Conservation (phyloP, 352 stramenopile genomes). For the Blastocystis hominis region DNA sequence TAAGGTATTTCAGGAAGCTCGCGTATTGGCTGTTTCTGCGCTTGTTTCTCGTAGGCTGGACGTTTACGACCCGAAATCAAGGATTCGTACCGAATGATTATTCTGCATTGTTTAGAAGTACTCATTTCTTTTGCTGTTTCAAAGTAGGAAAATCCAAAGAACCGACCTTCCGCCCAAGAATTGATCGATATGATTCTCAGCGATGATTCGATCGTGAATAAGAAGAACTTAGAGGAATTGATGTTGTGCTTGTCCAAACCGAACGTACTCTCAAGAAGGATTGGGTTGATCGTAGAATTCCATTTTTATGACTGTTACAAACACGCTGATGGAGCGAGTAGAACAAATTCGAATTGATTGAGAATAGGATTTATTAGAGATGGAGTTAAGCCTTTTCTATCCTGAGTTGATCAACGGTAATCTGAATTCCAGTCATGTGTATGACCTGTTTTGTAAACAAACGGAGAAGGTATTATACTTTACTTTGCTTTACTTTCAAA, state of each 20-base stretch:
- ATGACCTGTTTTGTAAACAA: not conserved
- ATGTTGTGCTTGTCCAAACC: not conserved
- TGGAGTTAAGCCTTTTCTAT: not conserved
- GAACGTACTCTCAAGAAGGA: no score
- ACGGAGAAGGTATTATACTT: not conserved
- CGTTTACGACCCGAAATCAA: not conserved
- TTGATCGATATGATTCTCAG: not conserved
- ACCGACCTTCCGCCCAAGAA: not conserved
- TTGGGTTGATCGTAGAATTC: not conserved
- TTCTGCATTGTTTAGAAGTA: constrained; percentile 9
- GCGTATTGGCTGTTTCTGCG: no score
- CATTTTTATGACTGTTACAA: not conserved
- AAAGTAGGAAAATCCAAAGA: not conserved
- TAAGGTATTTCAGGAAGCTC: not conserved
- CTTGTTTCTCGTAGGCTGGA: not conserved
- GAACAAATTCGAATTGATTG: not conserved
- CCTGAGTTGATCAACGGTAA: not conserved
- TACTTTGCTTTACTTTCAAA: not conserved
- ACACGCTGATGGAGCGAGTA: not conserved
- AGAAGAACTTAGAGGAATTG: not conserved
- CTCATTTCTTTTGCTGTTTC: not conserved
- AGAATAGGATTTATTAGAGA: not conserved
- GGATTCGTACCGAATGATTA: constrained; percentile 5
- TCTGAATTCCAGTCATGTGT: not conserved
- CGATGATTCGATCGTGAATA: not conserved